Conservation (phyloP, 2,329 filamentous ascomycete species). For the Penicillium decumbens region DNA sequence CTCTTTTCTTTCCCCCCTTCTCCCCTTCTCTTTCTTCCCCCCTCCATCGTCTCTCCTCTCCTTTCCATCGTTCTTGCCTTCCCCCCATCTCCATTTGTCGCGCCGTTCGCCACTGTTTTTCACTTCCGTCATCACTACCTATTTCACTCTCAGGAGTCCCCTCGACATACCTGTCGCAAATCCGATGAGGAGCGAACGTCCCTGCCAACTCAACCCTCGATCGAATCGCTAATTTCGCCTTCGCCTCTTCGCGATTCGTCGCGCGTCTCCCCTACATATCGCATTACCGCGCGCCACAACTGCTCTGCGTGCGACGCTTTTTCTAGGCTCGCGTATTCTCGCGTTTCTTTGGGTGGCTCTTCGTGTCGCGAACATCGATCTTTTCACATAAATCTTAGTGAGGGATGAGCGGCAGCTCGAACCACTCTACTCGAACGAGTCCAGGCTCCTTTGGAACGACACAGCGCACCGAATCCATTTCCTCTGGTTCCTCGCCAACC, state of each 20-base stretch:
- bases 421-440: slow-evolving; percentile 41
- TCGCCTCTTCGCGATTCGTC: slow-evolving; percentile 11
- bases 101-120: slow-evolving; percentile 11
- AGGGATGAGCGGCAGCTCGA: slow-evolving; percentile 43
- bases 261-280: slow-evolving; percentile 8
- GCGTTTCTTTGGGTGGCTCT: slow-evolving; percentile 1
- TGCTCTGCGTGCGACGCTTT: slow-evolving; percentile 6
- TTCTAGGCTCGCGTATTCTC: slow-evolving; percentile 1
- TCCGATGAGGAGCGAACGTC: slow-evolving; percentile 22
- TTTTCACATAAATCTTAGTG: slow-evolving; percentile 12
- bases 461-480: slow-evolving; percentile 39
- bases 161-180: slow-evolving; percentile 16
- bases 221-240: slow-evolving; percentile 18
- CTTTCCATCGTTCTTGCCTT: slow-evolving; percentile 3
- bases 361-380: slow-evolving; percentile 16
- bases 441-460: slow-evolving; percentile 39
- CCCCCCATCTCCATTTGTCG: slow-evolving; percentile 6
- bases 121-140: slow-evolving; percentile 7
- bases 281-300: slow-evolving; percentile 11
- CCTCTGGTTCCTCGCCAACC: slow-evolving; percentile 38
- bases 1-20: slow-evolving; percentile 21
- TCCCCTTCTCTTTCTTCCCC: slow-evolving; percentile 22
- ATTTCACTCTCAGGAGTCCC: background rate
- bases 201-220: slow-evolving; percentile 11
- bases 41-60: slow-evolving; percentile 15